Base-by-base conservation (phyloP, 345 rosid genomes). In the Salix viminalis region DNA sequence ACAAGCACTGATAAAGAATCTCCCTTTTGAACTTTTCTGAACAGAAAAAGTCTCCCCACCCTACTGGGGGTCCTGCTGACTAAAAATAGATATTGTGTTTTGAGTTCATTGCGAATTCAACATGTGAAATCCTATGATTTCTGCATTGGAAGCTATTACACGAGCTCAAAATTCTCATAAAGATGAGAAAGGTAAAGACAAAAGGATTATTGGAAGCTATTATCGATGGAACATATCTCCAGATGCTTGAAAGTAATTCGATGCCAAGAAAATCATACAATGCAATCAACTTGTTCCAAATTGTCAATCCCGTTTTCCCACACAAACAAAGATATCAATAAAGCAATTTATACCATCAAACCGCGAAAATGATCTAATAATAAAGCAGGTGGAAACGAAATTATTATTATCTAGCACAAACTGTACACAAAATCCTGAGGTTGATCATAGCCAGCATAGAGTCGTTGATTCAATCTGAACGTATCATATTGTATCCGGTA, bases 401-500 rank as follows among this genome's bases (percentile, higher is more conserved):
- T 2, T 11, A 39, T 46, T 39, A 72, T 70, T 61, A 41, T 71
- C 81, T 39, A 82, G 75, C 72, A 79, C 67, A 81, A 58, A 13
- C 83, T 87, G 83, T 83, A 80, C 81, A 81, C 21, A 71, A 26
- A 62, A 50, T 32, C 77, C 44, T 68, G 79, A 80, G 50, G 37
- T 7, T 2, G 61, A 56, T n/a, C 28, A 56, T 19, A 39, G 32
- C 70, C 67, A 76, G 41, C 42, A 71, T 30, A 44, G 7, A 64
- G 36, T 56, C 30, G 15, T 54, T 44, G 9, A 26, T 44, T 66
- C 28, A 39, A 76, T 48, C 34, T 34, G 76, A 65, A 70, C 36
- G 66, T 39, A 75, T 91, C 87, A 90, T 66, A 92, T 68, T 54
- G 79, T 77, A 67, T 88, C 85, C 16, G 95, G 94, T 74, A 94